Base-by-base conservation (phyloP, 805 yeast genomes). In the Starmera quercuum region DNA sequence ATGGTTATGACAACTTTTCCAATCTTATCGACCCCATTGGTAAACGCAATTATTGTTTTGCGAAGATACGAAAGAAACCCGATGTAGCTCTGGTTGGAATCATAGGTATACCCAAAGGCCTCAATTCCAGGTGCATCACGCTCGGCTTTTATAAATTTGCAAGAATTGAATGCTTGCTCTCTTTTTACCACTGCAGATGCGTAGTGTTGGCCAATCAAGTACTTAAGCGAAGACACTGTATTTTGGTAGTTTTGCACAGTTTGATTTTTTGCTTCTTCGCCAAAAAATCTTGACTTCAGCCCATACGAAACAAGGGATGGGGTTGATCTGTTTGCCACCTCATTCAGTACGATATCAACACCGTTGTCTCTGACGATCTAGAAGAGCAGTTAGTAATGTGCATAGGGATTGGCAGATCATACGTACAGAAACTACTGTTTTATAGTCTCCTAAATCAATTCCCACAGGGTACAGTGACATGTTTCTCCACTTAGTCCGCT, bases 281-380 rank as follows among this genome's bases (percentile, higher is more conserved):
- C 94, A 44, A 83, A 73, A 51, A 70, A 72, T 61, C 94, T 73
- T 66, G 66, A 71, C 62, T 76, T 78, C 43, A 51, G 48, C 42
- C 90, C 88, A 47, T 81, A 83, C 16, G 86, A 88, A 42, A 83
- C 78, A 42, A 76, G 59, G 17, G 71, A 11, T 37, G 94, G 94
- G 26, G 92, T 83, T 42, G 83, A 54, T 56, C 94, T 75, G 73
- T 83, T 83, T 34, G 88, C 81, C 27, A 83, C 92, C 63, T 83
- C 92, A 59, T 83, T 83, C 63, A 82, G 88, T 49, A 83, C 76
- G 47, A 83, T 76, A 60, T 83, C 94, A 53, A 83, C 83, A 51
- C 92, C 92, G 63, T 90, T 71, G 72, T 83, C 83, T 56, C 84
- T 77, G 33, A 92, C 92, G 60, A 85, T 26, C 34, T 31, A n/a